Evolutionary conservation across 2,329 filamentous ascomycete genomes (phyloP), one percentile per base, ranked within the genome.

Genomic region (Zalaria obscura): DNA sequence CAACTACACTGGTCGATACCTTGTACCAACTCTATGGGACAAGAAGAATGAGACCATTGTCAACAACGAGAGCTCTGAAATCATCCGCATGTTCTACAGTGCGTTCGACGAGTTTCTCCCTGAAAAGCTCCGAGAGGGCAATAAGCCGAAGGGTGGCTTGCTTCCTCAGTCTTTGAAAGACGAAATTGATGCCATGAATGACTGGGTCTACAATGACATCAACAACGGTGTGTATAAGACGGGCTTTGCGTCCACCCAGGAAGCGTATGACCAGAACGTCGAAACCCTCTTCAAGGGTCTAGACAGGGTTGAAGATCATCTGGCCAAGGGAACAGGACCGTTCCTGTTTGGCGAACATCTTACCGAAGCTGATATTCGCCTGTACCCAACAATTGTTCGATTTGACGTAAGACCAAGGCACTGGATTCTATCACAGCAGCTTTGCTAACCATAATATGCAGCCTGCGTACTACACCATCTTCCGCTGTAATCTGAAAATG

Each of bases 31-130:
- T 3, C 69, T 95, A 42, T 93, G 82, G 65, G 85, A 93, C 63
- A 85, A 76, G 64, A 78, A 81, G 65, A 64, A 68, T 40, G 73
- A 78, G 53, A 74, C 68, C 29, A 93, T 94, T 55, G 87, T 94
- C 47, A 91, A 73, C 73, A 95, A 95, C 51, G 88, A 94, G 71
- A 86, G 82, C 61, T 79, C 80, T 50, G 88, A 95, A 66, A 94
- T 95, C 58, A 78, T 94, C 59, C 79, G 88, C 56, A 93, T 94
- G 83, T 68, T 95, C 47, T 83, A 83, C 57, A 72, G 71, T 35
- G 83, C 77, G 59, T 96, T 96, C 57, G 79, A 96, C 44, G 55
- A 63, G 33, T 38, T 69, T 25, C 50, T 71, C n/a, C 60, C 61
- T 2, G 50, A 54, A 40, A 45, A 78, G 55, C 73, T 75, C 57